Conservation (phyloP, 225 moss, liverwort and hornwort genomes). For the Ulota crispa region DNA sequence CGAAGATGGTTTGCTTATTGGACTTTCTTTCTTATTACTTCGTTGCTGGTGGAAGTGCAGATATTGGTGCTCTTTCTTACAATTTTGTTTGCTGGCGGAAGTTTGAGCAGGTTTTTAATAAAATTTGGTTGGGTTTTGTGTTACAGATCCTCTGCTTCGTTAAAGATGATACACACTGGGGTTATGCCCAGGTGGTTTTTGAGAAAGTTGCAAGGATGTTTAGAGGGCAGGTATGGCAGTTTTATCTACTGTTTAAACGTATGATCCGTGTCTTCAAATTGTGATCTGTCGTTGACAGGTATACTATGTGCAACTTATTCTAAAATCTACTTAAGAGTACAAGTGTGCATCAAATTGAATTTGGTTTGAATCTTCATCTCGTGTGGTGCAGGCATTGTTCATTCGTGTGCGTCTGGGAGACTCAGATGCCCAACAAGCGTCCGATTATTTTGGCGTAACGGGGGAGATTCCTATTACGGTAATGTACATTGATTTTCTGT, state of each 20-base stretch:
- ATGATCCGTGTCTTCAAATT: not conserved
- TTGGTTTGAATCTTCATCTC: not conserved
- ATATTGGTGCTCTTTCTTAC: constrained; percentile 6
- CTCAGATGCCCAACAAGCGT: constrained; percentile 38
- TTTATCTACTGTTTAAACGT: constrained; percentile 7
- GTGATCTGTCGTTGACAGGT: not conserved
- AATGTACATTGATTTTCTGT: constrained; percentile 15
- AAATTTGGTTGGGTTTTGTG: constrained; percentile 25
- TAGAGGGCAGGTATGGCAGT: constrained; percentile 44
- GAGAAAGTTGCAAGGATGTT: constrained; percentile 55
- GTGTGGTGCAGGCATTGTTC: constrained; percentile 49
- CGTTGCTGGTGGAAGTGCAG: constrained; percentile 6
- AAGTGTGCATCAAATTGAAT: not conserved
- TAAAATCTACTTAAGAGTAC: not conserved
- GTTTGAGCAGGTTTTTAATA: constrained; percentile 5
- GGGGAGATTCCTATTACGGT: constrained; percentile 40
- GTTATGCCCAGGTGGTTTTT: constrained; percentile 29
- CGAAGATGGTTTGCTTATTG: not conserved
- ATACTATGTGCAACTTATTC: not conserved
- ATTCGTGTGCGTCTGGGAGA: constrained; percentile 41
- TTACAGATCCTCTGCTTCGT: constrained; percentile 54
- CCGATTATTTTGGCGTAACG: constrained; percentile 45
- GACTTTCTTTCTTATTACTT: not conserved
- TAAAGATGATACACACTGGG: constrained; percentile 43
- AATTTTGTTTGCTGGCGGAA: not conserved